Percentiles rank a stretch among this genome's conserved stretches.
These are phyloP conservation scores for Eragrostis curvula DNA, from an alignment of 176 grass and related monocot genomes.

Conservation along the genomic window DNA sequence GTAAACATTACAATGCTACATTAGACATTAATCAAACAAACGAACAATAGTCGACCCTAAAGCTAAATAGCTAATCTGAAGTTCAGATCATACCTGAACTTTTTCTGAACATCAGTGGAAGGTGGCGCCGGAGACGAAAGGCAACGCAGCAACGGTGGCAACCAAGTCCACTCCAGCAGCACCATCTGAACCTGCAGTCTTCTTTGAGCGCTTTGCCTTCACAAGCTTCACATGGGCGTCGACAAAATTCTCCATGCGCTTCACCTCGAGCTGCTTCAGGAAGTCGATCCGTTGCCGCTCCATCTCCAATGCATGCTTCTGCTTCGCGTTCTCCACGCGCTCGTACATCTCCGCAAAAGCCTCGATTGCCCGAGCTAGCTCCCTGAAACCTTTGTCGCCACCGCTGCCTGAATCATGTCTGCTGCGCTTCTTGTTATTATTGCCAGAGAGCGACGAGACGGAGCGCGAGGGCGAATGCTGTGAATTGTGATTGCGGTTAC, in stretches of 20 bases:
- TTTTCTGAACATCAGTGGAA: constrained; percentile 49
- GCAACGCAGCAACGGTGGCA: constrained; percentile 54
- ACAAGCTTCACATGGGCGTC: constrained; percentile 84
- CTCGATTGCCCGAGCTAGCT: constrained; percentile 78
- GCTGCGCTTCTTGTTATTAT: constrained; percentile 31
- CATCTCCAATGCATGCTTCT: constrained; percentile 76
- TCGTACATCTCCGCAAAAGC: constrained; percentile 92
- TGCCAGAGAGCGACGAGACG: constrained; percentile 53
- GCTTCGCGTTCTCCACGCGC: constrained; percentile 77
- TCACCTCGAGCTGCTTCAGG: constrained; percentile 77
- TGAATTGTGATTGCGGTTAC: constrained; percentile 35
- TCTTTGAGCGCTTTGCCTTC: constrained; percentile 69
- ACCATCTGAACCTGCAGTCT: constrained; percentile 36
- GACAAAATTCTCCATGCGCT: constrained; percentile 89
- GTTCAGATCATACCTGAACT: constrained; percentile 47
- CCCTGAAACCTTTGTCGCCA: constrained; percentile 52
- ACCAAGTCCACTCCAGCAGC: constrained; percentile 56
- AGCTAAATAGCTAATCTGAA: constrained; percentile 8
- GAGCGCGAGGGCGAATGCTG: constrained; percentile 48
- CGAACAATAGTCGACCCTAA: background rate
- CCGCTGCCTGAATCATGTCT: constrained; percentile 14
- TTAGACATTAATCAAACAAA: constrained; percentile 6
- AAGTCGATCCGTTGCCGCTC: constrained; percentile 85
- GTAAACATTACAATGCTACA: background rate
- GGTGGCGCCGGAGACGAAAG: constrained; percentile 65